Evolutionary conservation across 768 basidiomycete genomes (phyloP), one percentile per base, ranked within the genome.

Genomic region (Favolaschia claudopus): DNA sequence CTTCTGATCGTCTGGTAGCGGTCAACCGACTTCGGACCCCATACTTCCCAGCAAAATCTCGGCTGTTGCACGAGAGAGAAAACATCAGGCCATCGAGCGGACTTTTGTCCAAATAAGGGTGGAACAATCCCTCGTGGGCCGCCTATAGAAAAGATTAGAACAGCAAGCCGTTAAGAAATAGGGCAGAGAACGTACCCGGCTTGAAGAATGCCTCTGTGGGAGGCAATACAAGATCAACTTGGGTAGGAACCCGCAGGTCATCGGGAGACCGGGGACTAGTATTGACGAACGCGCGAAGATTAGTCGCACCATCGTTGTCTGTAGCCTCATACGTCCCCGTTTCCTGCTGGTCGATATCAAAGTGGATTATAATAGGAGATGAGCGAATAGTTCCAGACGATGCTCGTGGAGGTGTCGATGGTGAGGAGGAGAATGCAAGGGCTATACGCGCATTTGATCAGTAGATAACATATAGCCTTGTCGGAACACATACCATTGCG

Each of bases 141-240:
- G 2, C 50, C 50, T 52, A n/a, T n/a, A n/a, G n/a, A n/a, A n/a
- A n/a, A n/a, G n/a, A n/a, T n/a, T n/a, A n/a, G n/a, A n/a, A n/a
- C n/a, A n/a, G n/a, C n/a, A n/a, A n/a, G n/a, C n/a, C n/a, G n/a
- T n/a, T n/a, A n/a, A n/a, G n/a, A n/a, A n/a, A n/a, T n/a, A n/a
- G n/a, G n/a, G 22, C 10, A 7, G 42, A 48, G 7, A 20, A 13
- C 43, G 15, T 65, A 66, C 71, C 66, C 42, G 56, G 55, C 13
- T 42, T 42, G 13, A 49, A 52, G 39, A 72, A 72, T 10, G 70
- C 67, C 3, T 45, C 54, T 1, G 53, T 20, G 0, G 65, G 60
- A 7, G 69, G 71, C 8, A 71, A 40, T 1, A 72, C 64, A 24
- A 72, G 60, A 58, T 69, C 66, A 46, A 71, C 55, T 61, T 64